Evolutionary conservation across 495 filamentous ascomycete genomes (phyloP), one percentile per base, ranked within the genome.

Genomic region (Schizothecium vesticola): DNA sequence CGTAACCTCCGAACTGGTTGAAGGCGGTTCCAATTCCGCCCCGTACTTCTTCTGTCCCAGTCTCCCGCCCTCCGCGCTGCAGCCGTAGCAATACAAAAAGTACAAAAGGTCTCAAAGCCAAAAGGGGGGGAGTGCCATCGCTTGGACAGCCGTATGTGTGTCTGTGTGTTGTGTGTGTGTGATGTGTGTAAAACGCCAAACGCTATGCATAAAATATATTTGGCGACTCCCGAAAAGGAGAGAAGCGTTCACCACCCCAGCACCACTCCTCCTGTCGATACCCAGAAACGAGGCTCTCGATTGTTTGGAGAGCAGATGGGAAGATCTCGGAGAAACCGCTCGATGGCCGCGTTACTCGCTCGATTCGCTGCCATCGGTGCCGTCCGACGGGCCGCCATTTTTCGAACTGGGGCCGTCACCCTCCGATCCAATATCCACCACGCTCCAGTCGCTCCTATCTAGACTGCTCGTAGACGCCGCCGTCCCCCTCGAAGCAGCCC

Each of bases 151-250:
- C 43, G 19, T 51, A 4, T n/a, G 43, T 51, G 16, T 51, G 43
- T 51, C 43, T 51, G 43, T 51, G 43, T 51, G 43, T 16, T 33
- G 9, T 33, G 43, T n/a, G 43, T 51, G 10, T 36, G 26, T 28
- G 26, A 2, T 2, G 26, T 28, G 26, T 36, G 31, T 59, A 59
- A 36, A 60, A 67, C 65, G 65, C 65, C 65, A 67, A 67, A 67
- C 65, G 65, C 65, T 67, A 67, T 67, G 65, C 65, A 67, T 25
- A 51, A 51, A 51, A 51, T 51, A 51, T n/a, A 59, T 28, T 56
- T 13, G n/a, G 19, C n/a, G 23, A 21, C 64, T 51, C 22, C 10
- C 12, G 26, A 55, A 51, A 19, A 29, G 21, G 9, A 21, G 24
- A 51, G 43, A 51, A 51, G 19, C 43, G 43, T 51, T 5, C 43